phyloP scores from a whole-genome alignment of 192 early-diverging fungal species.

The Podila verticillata region DNA sequence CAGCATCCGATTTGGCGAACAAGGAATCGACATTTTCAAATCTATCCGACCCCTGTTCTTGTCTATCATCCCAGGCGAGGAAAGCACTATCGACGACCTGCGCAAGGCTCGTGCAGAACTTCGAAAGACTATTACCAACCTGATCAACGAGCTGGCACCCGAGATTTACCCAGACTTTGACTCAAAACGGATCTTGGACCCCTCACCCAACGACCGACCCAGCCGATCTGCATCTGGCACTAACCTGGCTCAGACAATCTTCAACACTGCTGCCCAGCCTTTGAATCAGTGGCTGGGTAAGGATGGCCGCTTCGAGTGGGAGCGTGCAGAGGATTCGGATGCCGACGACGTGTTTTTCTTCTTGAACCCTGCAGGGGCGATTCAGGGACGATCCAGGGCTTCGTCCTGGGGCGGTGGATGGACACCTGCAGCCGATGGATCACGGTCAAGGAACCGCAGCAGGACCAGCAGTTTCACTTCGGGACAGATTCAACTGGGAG shows the following conservation, averaged over 20 bases:
- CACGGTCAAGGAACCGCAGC: constrained; percentile 44
- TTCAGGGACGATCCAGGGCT: constrained; percentile 43
- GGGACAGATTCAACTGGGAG: constrained; percentile 23
- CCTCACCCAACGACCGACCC: constrained; percentile 22
- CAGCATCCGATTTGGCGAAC: constrained; percentile 77
- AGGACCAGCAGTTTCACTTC: constrained; percentile 52
- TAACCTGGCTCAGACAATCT: constrained; percentile 8
- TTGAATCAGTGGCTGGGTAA: constrained; percentile 55
- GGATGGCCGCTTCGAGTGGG: constrained; percentile 64
- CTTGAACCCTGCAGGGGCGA: constrained; percentile 51
- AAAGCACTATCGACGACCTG: constrained; percentile 67
- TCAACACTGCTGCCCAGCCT: constrained; percentile 14
- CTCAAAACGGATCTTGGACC: constrained; percentile 41
- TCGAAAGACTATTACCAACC: constrained; percentile 73
- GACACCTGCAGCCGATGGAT: constrained; percentile 41
- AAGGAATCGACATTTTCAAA: constrained; percentile 76
- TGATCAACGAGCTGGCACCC: constrained; percentile 88
- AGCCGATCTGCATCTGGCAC: constrained; percentile 21
- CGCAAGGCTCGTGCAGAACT: constrained; percentile 74
- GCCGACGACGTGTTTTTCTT: constrained; percentile 58
- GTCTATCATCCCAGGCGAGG: constrained; percentile 62
- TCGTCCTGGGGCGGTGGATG: constrained; percentile 41
- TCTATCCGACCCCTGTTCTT: constrained; percentile 87
- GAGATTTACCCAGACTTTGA: constrained; percentile 78
- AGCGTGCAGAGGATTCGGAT: constrained; percentile 56